Evolutionary conservation across 1,284 basidiomycete genomes (phyloP).

Genomic region (Laetiporus sulphureus): DNA sequence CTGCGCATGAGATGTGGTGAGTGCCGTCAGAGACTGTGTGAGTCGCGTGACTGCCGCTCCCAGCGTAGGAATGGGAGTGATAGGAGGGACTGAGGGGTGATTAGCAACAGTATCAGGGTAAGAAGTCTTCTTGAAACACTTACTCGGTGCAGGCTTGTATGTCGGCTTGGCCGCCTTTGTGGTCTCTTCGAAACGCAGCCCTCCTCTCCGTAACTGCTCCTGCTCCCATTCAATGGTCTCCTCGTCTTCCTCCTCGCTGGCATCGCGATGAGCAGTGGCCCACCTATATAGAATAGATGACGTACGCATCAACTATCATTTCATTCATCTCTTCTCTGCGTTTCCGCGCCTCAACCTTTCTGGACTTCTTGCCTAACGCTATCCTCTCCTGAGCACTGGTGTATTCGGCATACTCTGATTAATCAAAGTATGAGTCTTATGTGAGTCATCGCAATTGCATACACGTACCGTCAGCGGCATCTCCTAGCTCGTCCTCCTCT

Average conservation of each 20-base stretch:
- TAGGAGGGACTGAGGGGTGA: conserved; percentile 46
- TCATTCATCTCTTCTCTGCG: conserved; percentile 76
- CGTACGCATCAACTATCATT: conserved; percentile 82
- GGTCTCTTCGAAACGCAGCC: conserved; percentile 33
- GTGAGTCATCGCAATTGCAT: neutral
- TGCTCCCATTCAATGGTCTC: conserved; percentile 89
- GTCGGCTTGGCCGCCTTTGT: conserved; percentile 35
- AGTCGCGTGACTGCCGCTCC: conserved; percentile 51
- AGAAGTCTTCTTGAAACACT: conserved; percentile 17
- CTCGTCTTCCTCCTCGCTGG: conserved; percentile 82
- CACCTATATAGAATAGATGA: conserved; percentile 13
- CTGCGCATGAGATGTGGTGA: conserved; percentile 66
- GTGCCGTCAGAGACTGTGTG: conserved; percentile 54
- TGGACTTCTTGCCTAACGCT: conserved; percentile 80
- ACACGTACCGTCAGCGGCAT: conserved; percentile 81
- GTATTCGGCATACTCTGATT: conserved; percentile 78
- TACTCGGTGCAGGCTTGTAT: conserved; percentile 78
- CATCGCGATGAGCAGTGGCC: conserved; percentile 12
- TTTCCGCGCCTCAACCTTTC: conserved; percentile 68
- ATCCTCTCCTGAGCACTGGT: conserved; percentile 86
- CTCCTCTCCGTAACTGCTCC: conserved; percentile 79
- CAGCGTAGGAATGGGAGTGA: conserved; percentile 52
- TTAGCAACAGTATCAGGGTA: conserved; percentile 10
- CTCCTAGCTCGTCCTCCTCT: conserved; percentile 87
- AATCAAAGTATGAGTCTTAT: conserved; percentile 4